Evolutionary conservation across 2,329 filamentous ascomycete genomes (phyloP).

Genomic region (Geosmithia putterillii): DNA sequence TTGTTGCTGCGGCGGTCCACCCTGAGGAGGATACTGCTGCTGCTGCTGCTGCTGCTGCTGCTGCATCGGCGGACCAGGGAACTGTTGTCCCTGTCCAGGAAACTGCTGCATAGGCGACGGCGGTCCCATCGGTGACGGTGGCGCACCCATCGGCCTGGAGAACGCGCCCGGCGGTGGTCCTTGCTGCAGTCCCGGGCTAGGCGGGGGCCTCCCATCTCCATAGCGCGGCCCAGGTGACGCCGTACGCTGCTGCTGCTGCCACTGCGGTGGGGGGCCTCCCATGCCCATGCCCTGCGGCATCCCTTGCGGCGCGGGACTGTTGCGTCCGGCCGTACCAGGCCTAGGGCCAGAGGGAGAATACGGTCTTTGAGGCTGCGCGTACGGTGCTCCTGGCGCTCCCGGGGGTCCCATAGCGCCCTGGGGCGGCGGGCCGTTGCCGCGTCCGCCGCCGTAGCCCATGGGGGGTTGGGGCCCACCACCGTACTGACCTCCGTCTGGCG

Average conservation of each 20-base stretch:
- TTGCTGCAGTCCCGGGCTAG: slow-evolving; percentile 9
- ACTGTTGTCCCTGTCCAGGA: slow-evolving; percentile 12
- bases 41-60: too few relatives aligned
- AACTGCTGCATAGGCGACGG: slow-evolving; percentile 18
- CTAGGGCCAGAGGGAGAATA: slow-evolving; percentile 18
- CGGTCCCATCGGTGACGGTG: slow-evolving; percentile 10
- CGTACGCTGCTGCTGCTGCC: slow-evolving; percentile 6
- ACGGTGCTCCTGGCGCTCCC: slow-evolving; percentile 1
- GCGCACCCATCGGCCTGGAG: slow-evolving; percentile 18
- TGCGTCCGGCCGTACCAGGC: slow-evolving; percentile 10
- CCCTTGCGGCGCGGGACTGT: slow-evolving; percentile 7
- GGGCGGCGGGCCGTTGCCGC: slow-evolving; percentile 2
- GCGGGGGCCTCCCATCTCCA: slow-evolving; percentile 13
- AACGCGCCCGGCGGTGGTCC: slow-evolving; percentile 12
- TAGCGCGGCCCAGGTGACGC: slow-evolving; percentile 26
- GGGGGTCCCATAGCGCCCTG: slow-evolving; percentile 10
- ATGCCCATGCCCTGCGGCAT: neutral
- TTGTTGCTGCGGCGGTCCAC: slow-evolving; percentile 10
- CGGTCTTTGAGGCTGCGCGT: slow-evolving; percentile 11
- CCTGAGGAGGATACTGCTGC: too few relatives aligned
- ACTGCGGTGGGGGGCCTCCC: neutral
- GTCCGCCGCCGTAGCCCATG: neutral
- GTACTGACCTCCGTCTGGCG: neutral
- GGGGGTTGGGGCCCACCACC: neutral
- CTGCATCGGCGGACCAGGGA: slow-evolving; percentile 24